Evolutionary conservation across 1,284 basidiomycete genomes (phyloP), one percentile per base, ranked within the genome.

Genomic region (Trichosporon sp.): DNA sequence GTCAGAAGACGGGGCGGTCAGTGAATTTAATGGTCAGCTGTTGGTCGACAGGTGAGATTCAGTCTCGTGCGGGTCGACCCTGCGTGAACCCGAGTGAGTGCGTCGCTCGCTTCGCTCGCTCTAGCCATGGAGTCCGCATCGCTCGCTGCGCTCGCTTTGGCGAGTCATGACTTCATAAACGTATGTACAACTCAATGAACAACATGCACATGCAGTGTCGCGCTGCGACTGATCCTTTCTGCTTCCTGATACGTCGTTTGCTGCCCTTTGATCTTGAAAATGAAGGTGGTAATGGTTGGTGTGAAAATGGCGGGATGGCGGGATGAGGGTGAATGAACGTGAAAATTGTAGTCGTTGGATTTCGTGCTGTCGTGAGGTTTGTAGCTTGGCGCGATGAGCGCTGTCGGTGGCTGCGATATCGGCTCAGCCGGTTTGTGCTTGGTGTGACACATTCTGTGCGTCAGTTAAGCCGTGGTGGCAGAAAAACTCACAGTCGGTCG

Each of bases 121-220:
- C n/a, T n/a, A n/a, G n/a, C n/a, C n/a, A n/a, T n/a, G n/a, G n/a
- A n/a, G n/a, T n/a, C n/a, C n/a, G n/a, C n/a, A n/a, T n/a, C n/a
- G n/a, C n/a, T n/a, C n/a, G n/a, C n/a, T n/a, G n/a, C n/a, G n/a
- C n/a, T n/a, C 27, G 11, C 46, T 13, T 5, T 31, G 25, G 49
- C 25, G 21, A 13, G 6, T 9, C 21, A 54, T 21, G 49, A 27
- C 8, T 54, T 54, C 49, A 54, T 54, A 54, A 54, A 29, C 16
- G 14, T 54, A 54, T 54, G 49, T 54, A 54, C 49, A 54, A 54
- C 49, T 37, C 49, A 54, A 29, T 29, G 27, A 29, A 54, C 49
- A 54, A 54, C 49, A 54, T 54, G 49, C 49, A 54, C 49, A 54
- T 54, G 49, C 49, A 29, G 49, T 13, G 34, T 54, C 49, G 49